Conservation (phyloP, 345 rosid species). For the Pistacia atlantica region DNA sequence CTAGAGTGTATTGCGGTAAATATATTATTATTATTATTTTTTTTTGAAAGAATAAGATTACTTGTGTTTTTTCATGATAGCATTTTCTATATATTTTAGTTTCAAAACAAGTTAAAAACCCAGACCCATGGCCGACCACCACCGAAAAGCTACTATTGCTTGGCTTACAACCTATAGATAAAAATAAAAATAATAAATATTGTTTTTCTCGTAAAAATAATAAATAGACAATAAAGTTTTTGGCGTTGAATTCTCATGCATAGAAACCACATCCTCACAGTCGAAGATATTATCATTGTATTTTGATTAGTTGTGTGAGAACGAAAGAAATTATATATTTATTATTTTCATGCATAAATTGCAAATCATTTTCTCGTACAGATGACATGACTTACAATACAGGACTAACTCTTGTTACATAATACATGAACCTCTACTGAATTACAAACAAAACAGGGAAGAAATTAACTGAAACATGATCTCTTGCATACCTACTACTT, state of each 20-base stretch:
- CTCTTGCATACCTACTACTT: too few species aligned
- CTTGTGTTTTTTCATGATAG: too few species aligned
- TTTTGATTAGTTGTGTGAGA: background rate
- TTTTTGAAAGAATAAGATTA: too few species aligned
- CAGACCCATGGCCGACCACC: constrained; percentile 1
- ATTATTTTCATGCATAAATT: background rate
- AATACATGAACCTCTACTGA: too few species aligned
- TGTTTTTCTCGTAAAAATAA: too few species aligned
- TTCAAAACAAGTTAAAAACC: background rate
- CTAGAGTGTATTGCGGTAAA: too few species aligned
- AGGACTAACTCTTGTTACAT: too few species aligned
- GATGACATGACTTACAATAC: background rate
- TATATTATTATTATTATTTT: too few species aligned
- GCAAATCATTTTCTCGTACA: background rate
- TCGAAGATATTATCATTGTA: background rate
- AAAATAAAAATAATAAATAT: too few species aligned
- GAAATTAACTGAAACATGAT: too few species aligned
- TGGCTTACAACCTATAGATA: background rate
- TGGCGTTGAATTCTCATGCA: background rate
- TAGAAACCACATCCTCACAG: background rate
- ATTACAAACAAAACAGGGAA: too few species aligned
- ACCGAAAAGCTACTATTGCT: background rate
- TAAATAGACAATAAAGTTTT: background rate
- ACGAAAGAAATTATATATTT: background rate
- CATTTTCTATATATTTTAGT: background rate